Evolutionary conservation across 306 rosid species (phyloP).

Genomic region (Gastrolobium villosum): DNA sequence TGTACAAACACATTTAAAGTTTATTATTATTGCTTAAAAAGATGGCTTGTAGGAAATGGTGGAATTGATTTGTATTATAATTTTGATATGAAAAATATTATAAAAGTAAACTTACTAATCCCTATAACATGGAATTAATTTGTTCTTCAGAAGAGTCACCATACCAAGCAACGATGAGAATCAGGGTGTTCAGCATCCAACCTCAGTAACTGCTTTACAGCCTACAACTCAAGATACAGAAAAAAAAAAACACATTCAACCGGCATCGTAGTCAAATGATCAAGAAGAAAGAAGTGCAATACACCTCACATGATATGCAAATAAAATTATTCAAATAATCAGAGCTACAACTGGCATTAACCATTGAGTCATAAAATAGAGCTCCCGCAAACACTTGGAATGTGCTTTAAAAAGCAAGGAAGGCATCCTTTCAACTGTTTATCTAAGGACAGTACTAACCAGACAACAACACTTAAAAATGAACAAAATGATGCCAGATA

Average conservation of each 20-base stretch:
- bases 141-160: conserved; percentile 31
- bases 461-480: conserved; percentile 4
- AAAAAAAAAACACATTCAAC: conserved; percentile 30
- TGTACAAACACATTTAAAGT: neutral
- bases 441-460: conserved; percentile 7
- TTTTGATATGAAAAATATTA: neutral
- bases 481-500: conserved; percentile 7
- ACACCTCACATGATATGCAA: conserved; percentile 27
- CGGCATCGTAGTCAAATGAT: conserved; percentile 16
- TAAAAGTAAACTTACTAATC: conserved; percentile 22
- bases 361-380: conserved; percentile 2
- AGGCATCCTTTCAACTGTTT: neutral
- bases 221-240: conserved; percentile 58
- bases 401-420: conserved; percentile 4
- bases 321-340: conserved; percentile 26
- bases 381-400: conserved; percentile 3
- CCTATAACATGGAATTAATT: conserved; percentile 34
- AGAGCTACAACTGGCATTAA: neutral
- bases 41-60: neutral
- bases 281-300: neutral
- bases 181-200: conserved; percentile 95
- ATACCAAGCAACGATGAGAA: conserved; percentile 92
- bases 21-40: neutral
- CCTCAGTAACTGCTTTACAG: conserved; percentile 90
- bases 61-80: conserved; percentile 1